Conservation (phyloP, 2,329 filamentous ascomycete species). For the Coniella vitis region DNA sequence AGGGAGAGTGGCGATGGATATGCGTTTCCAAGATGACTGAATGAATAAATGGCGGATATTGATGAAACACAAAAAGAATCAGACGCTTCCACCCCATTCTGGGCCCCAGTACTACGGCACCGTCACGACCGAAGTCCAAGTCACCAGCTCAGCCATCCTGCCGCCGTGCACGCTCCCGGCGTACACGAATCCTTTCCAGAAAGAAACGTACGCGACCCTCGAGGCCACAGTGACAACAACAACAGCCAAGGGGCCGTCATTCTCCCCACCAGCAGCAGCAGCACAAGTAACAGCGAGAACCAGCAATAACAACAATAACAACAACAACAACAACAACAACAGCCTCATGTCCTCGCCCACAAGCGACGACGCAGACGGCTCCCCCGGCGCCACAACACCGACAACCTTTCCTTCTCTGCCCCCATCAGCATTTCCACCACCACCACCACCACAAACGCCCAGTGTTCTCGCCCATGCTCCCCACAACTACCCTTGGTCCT, state of each 20-base stretch:
- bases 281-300: background rate
- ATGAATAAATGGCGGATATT: too few relatives aligned
- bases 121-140: conserved; percentile 46
- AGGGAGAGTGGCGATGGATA: too few relatives aligned
- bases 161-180: conserved; percentile 10
- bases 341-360: background rate
- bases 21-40: too few relatives aligned
- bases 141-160: conserved; percentile 25
- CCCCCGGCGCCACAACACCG: too few relatives aligned
- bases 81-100: conserved; percentile 10
- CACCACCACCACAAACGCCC: too few relatives aligned
- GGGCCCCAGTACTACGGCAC: conserved; percentile 37
- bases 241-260: background rate
- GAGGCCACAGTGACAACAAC: conserved; percentile 19
- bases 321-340: background rate
- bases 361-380: background rate
- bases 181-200: conserved; percentile 14
- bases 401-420: too few relatives aligned
- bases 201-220: background rate
- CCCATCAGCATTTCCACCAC: too few relatives aligned
- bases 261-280: conserved; percentile 12
- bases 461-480: background rate
- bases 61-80: too few relatives aligned
- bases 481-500: conserved; percentile 15
- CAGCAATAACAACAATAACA: background rate